Base-by-base conservation (phyloP, 176 grass and related monocot genomes). In the Echinochloa phyllopogon region DNA sequence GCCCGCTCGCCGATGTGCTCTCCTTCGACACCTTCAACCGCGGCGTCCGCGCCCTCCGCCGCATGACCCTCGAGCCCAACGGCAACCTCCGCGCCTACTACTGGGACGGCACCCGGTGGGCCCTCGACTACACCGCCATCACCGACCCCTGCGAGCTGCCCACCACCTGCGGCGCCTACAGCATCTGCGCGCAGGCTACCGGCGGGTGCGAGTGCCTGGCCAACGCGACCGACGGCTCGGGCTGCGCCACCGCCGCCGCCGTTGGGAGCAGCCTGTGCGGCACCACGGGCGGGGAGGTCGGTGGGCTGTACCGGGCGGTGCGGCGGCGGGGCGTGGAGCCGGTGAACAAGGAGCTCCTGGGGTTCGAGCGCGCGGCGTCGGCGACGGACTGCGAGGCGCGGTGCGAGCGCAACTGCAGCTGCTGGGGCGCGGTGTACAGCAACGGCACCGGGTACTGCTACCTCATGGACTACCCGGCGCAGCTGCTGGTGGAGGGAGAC, bases 401-500 rank as follows among this genome's bases (percentile, higher is more conserved):
- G 61, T 98, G 96, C 86, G 79, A 89, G 44, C 88, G 76, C 75
- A 95, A 98, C 85, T 98, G 93, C 93, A 92, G 38, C 65, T 98
- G 96, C 85, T 98, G 91, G 93, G 96, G 89, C 6, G 83, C 96
- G 5, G 87, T 98, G 76, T 98, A 91, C 89, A 94, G 84, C 87
- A 95, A 94, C 86, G 87, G 72, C 1, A 94, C 89, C 3, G 83
- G 89, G 0, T 83, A 85, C 78, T 98, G 96, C 87, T 98, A 98
- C 86, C 61, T 79, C 55, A 87, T 98, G 77, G 91, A 98, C 50
- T 98, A 94, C 91, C 96, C 89, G 47, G 87, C 87, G 36, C 83
- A 94, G 89, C 65, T 88, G 75, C 65, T 98, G 75, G 85, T 98
- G 38, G 89, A 76, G 38, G 91, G 85, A 18, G 93, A 94, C 84